A percentile compares a stretch with the other conserved stretches of the same genome.
Conservation (phyloP, 176 grass and related monocot species). For the Microstegium vimineum region DNA sequence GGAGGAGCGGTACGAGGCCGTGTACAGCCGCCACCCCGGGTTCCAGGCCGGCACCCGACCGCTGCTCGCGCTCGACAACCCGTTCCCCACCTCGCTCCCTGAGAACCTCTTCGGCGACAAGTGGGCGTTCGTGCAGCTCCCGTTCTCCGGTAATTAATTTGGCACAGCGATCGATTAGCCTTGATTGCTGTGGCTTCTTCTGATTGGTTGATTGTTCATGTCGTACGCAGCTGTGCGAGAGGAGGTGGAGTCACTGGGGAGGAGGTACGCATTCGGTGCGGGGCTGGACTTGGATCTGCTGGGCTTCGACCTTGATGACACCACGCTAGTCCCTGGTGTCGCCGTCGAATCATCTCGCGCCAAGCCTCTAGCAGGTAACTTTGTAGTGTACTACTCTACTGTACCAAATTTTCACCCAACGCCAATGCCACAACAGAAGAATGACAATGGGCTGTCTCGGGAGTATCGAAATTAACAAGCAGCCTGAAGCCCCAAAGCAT, state of each 20-base stretch:
- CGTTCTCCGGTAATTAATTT: constrained; percentile 56
- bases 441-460: neutral
- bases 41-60: constrained; percentile 80
- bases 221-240: constrained; percentile 69
- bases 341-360: constrained; percentile 90
- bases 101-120: constrained; percentile 93
- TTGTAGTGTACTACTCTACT: neutral
- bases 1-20: constrained; percentile 86
- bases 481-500: too few relatives aligned
- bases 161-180: neutral
- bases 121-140: constrained; percentile 97
- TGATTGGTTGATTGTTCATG: too few relatives aligned
- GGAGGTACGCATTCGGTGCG: constrained; percentile 77
- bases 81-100: constrained; percentile 80
- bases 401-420: neutral
- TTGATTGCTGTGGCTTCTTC: neutral
- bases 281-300: constrained; percentile 86
- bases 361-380: constrained; percentile 81
- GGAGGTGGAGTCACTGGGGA: constrained; percentile 53
- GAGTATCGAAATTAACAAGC: too few relatives aligned
- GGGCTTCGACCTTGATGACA: constrained; percentile 85
- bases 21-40: constrained; percentile 78
- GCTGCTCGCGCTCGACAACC: constrained; percentile 87
- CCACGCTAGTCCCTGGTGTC: constrained; percentile 69
- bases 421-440: neutral